Base-by-base conservation (phyloP, 805 yeast genomes). In the Debaryomyces hansenii region DNA sequence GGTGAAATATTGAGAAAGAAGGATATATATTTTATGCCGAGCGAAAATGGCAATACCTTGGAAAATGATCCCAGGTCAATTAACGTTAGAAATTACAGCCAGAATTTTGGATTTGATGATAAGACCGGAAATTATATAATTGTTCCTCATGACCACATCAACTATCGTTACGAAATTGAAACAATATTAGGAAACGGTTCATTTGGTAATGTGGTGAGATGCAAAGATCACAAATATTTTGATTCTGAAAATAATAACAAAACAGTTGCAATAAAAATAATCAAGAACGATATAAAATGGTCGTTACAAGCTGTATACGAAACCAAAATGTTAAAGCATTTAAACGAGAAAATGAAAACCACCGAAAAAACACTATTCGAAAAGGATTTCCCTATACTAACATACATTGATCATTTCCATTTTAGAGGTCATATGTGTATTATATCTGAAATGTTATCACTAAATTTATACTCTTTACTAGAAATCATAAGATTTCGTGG, bases 371-470 rank as follows among this genome's bases (percentile, higher is more conserved):
- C 20, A 11, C 1, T 11, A 12, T 12, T 35, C 7, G 20, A 16
- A 7, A 35, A 18, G 8, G 52, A 54, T 37, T 39, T 37, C 9
- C 54, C 63, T 37, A 66, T 84, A n/a, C 59, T 88, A 37, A 63
- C 73, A 15, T 86, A 84, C 55, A 59, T 71, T 32, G 87, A 83
- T 36, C 90, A 87, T 64, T 89, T 89, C 66, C 80, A 79, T 52
- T 90, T 89, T 61, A 72, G 96, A 47, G 84, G 88, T 16, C 96
- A 89, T 58, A 78, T 89, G 69, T 89, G 96, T 62, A 85, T 89
- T 33, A 80, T 82, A 1, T 85, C 91, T 0, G 96, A 90, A 58
- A 63, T 85, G 5, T 67, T 90, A 15, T 80, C 89, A 0, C 64
- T 85, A 14, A 87, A 87, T 47, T 60, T 89, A 31, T 85, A 78